phyloP scores from a whole-genome alignment of 768 basidiomycete genomes.

The Suillus placidus region DNA sequence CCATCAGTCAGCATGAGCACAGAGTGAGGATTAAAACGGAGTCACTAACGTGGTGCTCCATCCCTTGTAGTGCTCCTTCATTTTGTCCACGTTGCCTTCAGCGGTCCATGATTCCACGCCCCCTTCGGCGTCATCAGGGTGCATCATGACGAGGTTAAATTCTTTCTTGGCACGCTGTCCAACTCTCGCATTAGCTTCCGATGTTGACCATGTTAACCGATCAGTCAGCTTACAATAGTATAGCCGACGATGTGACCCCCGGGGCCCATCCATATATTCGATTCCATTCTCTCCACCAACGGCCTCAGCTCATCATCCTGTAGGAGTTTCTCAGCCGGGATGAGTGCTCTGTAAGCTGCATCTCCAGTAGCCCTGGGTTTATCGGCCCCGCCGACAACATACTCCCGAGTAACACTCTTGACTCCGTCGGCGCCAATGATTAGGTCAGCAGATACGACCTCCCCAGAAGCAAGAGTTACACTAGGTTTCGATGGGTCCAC shows the following conservation, averaged over 20 bases:
- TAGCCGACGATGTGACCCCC: conserved; percentile 49
- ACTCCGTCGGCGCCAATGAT: conserved; percentile 58
- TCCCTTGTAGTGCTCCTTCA: conserved; percentile 47
- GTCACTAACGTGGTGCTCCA: conserved; percentile 50
- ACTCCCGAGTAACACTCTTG: conserved; percentile 53
- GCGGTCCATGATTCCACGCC: conserved; percentile 45
- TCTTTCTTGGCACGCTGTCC: conserved; percentile 39
- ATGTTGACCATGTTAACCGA: neutral
- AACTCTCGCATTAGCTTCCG: neutral
- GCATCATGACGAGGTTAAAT: conserved; percentile 50
- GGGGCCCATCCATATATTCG: conserved; percentile 66
- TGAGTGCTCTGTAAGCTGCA: conserved; percentile 60
- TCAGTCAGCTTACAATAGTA: conserved; percentile 39
- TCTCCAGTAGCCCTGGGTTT: conserved; percentile 61
- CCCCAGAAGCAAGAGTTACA: conserved; percentile 46
- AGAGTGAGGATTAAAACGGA: neutral
- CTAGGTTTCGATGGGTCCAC: conserved; percentile 35
- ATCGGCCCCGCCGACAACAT: conserved; percentile 49
- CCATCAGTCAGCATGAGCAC: conserved; percentile 6
- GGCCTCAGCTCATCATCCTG: conserved; percentile 52
- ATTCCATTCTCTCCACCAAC: conserved; percentile 53
- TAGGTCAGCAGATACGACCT: conserved; percentile 46
- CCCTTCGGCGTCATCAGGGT: conserved; percentile 40
- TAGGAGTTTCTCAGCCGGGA: conserved; percentile 48
- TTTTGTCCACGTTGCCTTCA: conserved; percentile 46